Evolutionary conservation across 148 eudicot genomes (phyloP), one percentile per base, ranked within the genome.

Genomic region (Diospyros lotus): DNA sequence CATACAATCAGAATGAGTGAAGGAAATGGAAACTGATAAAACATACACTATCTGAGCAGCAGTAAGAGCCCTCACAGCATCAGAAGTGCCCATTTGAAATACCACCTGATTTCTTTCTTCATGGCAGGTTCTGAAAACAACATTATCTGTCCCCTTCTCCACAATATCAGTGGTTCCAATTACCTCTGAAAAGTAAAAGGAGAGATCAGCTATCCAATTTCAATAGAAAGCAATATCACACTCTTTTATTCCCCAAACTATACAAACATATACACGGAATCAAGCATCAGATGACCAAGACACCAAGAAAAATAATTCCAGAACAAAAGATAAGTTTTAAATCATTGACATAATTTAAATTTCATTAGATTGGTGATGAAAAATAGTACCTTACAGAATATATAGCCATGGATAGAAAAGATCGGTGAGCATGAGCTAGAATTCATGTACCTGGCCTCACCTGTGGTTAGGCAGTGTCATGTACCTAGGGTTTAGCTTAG

Each of bases 31-130:
- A 28, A 28, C 28, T 28, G 0, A 28, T 28, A 74, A 42, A 75
- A 79, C 90, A 82, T 88, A 93, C 98, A 93, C 98, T 17, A 88
- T 77, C 71, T 89, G 84, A 44, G 97, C 92, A 79, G 94, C 94
- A 69, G 84, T 66, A 53, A 93, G 89, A 78, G 97, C 98, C 82
- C 97, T 88, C 70, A 84, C 76, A 52, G 94, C 83, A 80, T 87
- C 88, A 72, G 97, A 89, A 79, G 97, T 91, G 64, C 98, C 98
- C 81, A 93, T 84, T 76, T 93, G 98, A 79, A 93, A 89, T 44
- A 91, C 93, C 15, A 93, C 91, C 39, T 85, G 82, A 55, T 50
- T 76, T 60, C 88, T 82, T 80, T 93, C 96, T 76, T 89, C 89
- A 7, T 87, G 82, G 65, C 96, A 91, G 8, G 98, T 93, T 79